Conservation (phyloP, 2,329 filamentous ascomycete species). For the Rhynchosporium agropyri region DNA sequence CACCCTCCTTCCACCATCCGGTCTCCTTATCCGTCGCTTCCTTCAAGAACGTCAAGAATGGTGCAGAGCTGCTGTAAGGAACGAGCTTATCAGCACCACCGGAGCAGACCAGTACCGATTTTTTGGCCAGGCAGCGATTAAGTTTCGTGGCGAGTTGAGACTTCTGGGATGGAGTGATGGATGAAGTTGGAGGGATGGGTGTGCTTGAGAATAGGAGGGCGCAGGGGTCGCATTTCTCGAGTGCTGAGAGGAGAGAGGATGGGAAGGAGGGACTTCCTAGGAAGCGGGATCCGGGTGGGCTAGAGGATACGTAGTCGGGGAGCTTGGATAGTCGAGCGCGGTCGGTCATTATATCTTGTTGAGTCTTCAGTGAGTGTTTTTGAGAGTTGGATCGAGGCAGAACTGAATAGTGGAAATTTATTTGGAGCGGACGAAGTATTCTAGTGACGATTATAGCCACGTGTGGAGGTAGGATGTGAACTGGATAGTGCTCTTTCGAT, state of each 20-base stretch:
- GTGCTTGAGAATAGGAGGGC: slow-evolving; percentile 62
- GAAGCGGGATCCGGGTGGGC: slow-evolving; percentile 59
- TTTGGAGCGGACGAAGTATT: not conserved
- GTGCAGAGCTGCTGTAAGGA: slow-evolving; percentile 62
- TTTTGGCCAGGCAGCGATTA: slow-evolving; percentile 57
- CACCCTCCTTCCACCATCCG: slow-evolving; percentile 57
- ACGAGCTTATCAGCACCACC: slow-evolving; percentile 73
- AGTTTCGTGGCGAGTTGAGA: slow-evolving; percentile 51
- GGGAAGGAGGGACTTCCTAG: slow-evolving; percentile 81
- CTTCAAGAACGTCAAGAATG: slow-evolving; percentile 65
- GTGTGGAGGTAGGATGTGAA: too few species aligned
- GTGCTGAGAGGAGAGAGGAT: slow-evolving; percentile 61
- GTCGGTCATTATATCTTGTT: slow-evolving; percentile 66
- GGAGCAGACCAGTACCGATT: slow-evolving; percentile 65
- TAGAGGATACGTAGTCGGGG: slow-evolving; percentile 57
- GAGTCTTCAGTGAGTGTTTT: slow-evolving; percentile 18
- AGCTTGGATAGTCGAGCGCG: slow-evolving; percentile 74
- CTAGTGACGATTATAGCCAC: too few species aligned
- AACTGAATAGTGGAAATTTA: not conserved
- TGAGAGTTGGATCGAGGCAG: not conserved
- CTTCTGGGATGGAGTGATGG: slow-evolving; percentile 45
- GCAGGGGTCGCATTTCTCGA: slow-evolving; percentile 73
- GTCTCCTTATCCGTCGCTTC: slow-evolving; percentile 46
- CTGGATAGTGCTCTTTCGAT: too few species aligned
- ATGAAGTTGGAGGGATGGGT: slow-evolving; percentile 36